Evolutionary conservation across 2,329 filamentous ascomycete genomes (phyloP), one percentile per base, ranked within the genome.

Genomic region (Leptographium radiaticola): DNA sequence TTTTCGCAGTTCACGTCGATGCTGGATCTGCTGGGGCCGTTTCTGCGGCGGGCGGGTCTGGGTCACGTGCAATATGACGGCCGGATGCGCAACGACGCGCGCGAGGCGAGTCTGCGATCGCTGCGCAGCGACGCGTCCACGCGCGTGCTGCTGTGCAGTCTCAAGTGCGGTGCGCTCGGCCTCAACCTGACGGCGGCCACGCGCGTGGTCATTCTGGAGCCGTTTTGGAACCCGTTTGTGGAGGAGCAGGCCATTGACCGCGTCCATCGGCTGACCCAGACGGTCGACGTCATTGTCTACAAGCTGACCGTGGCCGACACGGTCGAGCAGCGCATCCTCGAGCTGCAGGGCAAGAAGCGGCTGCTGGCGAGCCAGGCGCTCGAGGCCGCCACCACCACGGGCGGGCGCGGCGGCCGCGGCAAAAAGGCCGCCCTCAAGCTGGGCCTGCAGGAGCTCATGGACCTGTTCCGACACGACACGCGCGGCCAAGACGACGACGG

Each of bases 191-290:
- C 93, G 8, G 93, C 90, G 0, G 93, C 93, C 11, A 93, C 86
- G 58, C 80, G 93, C 18, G 93, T 98, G 4, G 83, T 98, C 52
- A 95, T 98, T 61, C 75, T 98, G 45, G 93, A 98, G 68, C 93
- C 93, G 0, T 98, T 98, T 69, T 98, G 93, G 93, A 98, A 98
- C 67, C 93, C 89, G 33, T 98, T 98, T 64, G 89, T 98, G 38
- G 93, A 98, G 73, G 93, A 98, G 67, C 93, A 98, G 74, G 93
- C 93, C 49, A 98, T 98, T 61, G 93, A 98, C 68, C 89, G 93
- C 53, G 93, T 98, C 31, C 93, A 98, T 66, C 89, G 93, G n/a
- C 84, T 98, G 52, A 97, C 95, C 43, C 93, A 98, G 69, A 96
- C 89, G 1, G 78, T 91, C 43, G 90, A 97, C 64, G 93, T 98